phyloP scores from a whole-genome alignment of 106 monocot species.

The Ottelia alismoides region DNA sequence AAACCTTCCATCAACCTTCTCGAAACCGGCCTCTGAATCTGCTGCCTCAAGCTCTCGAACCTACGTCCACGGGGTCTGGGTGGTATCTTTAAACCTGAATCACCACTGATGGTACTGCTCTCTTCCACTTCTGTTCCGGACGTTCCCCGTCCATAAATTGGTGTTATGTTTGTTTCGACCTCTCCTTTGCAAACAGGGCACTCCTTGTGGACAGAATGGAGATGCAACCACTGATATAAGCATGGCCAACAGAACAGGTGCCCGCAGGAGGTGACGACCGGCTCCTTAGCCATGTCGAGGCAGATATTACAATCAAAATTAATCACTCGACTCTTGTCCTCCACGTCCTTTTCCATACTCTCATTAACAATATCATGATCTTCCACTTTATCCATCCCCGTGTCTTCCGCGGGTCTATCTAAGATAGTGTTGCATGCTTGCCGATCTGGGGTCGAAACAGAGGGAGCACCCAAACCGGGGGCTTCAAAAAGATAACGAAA shows the following conservation, averaged over 20 bases:
- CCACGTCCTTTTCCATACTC: conserved; percentile 2
- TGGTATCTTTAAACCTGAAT: conserved; percentile 9
- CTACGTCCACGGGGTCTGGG: conserved; percentile 16
- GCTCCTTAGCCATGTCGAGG: conserved; percentile 9
- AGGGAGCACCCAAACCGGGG: too few relatives aligned
- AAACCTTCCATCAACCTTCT: conserved; percentile 44
- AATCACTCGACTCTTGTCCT: background rate
- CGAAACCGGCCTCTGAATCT: conserved; percentile 30
- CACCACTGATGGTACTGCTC: background rate
- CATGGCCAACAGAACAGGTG: conserved; percentile 18
- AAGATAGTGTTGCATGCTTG: too few relatives aligned
- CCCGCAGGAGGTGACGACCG: conserved; percentile 13
- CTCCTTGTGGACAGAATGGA: conserved; percentile 1
- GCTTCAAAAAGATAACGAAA: too few relatives aligned
- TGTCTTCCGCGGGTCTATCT: too few relatives aligned
- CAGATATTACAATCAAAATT: conserved; percentile 15
- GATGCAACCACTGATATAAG: conserved; percentile 5
- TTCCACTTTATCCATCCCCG: too few relatives aligned
- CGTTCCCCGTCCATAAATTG: conserved; percentile 13
- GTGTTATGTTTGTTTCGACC: background rate
- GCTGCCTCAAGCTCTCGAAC: conserved; percentile 19
- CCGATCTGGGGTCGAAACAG: too few relatives aligned
- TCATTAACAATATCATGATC: too few relatives aligned
- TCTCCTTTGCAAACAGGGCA: conserved; percentile 14
- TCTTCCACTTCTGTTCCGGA: background rate